Evolutionary conservation across 2,329 filamentous ascomycete genomes (phyloP).

Genomic region (Ophiostoma tasmaniense): DNA sequence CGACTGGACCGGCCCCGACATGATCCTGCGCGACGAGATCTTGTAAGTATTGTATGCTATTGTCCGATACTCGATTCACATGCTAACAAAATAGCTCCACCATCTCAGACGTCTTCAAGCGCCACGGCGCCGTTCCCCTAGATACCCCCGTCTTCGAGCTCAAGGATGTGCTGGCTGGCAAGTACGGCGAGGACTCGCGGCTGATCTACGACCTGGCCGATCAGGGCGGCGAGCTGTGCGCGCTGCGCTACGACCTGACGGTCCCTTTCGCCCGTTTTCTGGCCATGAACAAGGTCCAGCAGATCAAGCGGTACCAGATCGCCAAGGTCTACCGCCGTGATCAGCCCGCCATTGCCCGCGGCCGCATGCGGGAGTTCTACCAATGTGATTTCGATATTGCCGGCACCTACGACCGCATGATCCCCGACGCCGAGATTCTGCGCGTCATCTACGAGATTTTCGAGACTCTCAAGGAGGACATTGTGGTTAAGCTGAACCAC

Average conservation of each 20-base stretch:
- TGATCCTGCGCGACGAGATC: conserved; percentile 61
- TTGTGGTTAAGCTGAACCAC: conserved; percentile 92
- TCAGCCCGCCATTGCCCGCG: conserved; percentile 66
- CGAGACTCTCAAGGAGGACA: conserved; percentile 57
- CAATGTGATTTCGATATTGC: conserved; percentile 97
- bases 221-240: conserved; percentile 74
- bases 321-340: conserved; percentile 67
- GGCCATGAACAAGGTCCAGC: conserved; percentile 80
- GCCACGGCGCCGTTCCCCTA: conserved; percentile 61
- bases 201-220: conserved; percentile 66
- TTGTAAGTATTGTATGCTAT: conserved; percentile 31
- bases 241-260: conserved; percentile 65
- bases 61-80: not conserved
- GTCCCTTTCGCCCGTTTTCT: conserved; percentile 71
- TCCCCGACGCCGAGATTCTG: conserved; percentile 84
- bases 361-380: conserved; percentile 91
- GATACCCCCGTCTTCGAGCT: conserved; percentile 71
- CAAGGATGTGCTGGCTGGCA: conserved; percentile 53
- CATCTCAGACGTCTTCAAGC: conserved; percentile 28
- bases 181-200: conserved; percentile 63
- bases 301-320: conserved; percentile 91
- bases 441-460: conserved; percentile 81
- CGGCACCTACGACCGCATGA: conserved; percentile 78
- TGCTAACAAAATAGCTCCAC: conserved; percentile 18
- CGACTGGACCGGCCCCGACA: conserved; percentile 59